These are phyloP conservation scores for Mucor irregularis DNA, from an alignment of 371 early-diverging fungal species.

Conservation along the genomic window DNA sequence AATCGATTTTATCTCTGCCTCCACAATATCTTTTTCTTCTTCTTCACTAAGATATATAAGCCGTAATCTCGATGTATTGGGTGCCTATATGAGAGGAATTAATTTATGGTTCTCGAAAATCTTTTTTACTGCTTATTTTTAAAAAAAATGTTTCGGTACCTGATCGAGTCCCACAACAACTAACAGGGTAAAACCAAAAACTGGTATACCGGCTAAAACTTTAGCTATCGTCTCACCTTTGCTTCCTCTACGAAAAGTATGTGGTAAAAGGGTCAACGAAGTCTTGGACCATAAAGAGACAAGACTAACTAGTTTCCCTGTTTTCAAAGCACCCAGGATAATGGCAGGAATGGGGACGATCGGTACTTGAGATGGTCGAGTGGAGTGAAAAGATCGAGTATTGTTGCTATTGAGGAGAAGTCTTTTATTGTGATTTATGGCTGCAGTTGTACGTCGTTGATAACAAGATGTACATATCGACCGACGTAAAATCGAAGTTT, in stretches of 20 bases:
- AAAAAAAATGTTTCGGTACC: constrained; percentile 11
- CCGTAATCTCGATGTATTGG: constrained; percentile 59
- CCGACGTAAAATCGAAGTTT: not conserved
- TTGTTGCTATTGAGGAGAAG: too few relatives aligned
- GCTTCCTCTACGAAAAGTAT: constrained; percentile 34
- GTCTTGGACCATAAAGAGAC: constrained; percentile 51
- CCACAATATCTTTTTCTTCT: constrained; percentile 46
- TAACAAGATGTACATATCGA: constrained; percentile 11
- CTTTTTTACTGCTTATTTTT: not conserved
- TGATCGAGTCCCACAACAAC: constrained; percentile 45
- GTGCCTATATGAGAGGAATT: constrained; percentile 33
- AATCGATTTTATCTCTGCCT: constrained; percentile 30
- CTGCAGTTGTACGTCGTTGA: not conserved
- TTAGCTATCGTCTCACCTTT: constrained; percentile 26
- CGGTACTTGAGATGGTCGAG: constrained; percentile 27
- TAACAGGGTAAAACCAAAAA: constrained; percentile 40
- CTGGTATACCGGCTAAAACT: constrained; percentile 40
- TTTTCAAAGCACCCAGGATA: constrained; percentile 34
- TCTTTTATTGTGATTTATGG: not conserved
- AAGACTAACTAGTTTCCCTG: constrained; percentile 47
- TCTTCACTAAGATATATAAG: constrained; percentile 57
- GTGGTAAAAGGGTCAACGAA: constrained; percentile 51
- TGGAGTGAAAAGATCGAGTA: constrained; percentile 33
- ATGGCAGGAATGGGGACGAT: constrained; percentile 45
- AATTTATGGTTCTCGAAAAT: not conserved